phyloP scores from a whole-genome alignment of 306 rosid genomes.

The Lotus japonicus region DNA sequence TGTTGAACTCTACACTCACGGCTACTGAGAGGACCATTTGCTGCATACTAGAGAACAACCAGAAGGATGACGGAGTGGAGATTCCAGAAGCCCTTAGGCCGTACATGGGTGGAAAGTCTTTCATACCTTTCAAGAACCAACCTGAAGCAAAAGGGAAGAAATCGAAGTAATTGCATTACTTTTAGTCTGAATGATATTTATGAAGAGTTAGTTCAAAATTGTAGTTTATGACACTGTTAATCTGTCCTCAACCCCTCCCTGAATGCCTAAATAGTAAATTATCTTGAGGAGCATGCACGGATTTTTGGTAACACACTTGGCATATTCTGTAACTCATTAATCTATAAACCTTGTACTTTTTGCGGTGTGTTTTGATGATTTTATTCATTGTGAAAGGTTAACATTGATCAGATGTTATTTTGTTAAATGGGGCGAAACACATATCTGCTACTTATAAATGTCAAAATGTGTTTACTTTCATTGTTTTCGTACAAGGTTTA shows the following conservation, averaged over 20 bases:
- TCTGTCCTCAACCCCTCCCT: background rate
- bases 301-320: background rate
- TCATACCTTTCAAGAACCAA: conserved; percentile 74
- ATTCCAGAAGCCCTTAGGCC: conserved; percentile 67
- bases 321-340: conserved; percentile 15
- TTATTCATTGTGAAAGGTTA: background rate
- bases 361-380: background rate
- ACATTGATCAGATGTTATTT: background rate
- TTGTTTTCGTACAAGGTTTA: too few relatives aligned
- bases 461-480: too few relatives aligned
- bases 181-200: conserved; percentile 27
- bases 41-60: conserved; percentile 92
- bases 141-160: conserved; percentile 96
- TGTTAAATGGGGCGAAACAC: background rate
- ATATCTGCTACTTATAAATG: too few relatives aligned
- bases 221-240: conserved; percentile 11
- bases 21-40: conserved; percentile 96
- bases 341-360: background rate
- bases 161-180: conserved; percentile 64
- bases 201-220: conserved; percentile 26
- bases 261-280: conserved; percentile 3
- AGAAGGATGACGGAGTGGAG: conserved; percentile 84
- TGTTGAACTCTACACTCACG: conserved; percentile 91
- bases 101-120: conserved; percentile 72
- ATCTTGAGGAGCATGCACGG: conserved; percentile 5